Percentiles rank a stretch among this genome's conserved stretches.
Evolutionary conservation across 148 eudicot genomes (phyloP).

Genomic region (Cornus suecica): DNA sequence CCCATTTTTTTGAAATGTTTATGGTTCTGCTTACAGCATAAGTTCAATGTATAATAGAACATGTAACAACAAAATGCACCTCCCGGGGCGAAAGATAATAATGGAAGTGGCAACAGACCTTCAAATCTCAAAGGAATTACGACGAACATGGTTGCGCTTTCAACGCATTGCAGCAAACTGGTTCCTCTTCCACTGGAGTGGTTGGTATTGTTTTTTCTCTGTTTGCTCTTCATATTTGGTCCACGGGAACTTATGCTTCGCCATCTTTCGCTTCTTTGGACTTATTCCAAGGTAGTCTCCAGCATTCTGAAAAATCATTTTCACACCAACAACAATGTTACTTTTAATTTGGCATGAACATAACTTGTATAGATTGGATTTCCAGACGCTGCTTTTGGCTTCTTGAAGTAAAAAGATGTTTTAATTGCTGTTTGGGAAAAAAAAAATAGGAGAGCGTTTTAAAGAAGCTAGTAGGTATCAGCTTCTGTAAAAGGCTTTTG

Average conservation of each 20-base stretch:
- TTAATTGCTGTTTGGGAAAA: too few relatives aligned
- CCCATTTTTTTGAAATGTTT: neutral
- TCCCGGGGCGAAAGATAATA: neutral
- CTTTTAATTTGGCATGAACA: neutral
- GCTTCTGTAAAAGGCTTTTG: too few relatives aligned
- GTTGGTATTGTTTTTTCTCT: slow-evolving; percentile 20
- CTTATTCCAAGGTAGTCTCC: slow-evolving; percentile 49
- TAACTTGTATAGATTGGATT: neutral
- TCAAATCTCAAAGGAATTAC: slow-evolving; percentile 1
- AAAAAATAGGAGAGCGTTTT: too few relatives aligned
- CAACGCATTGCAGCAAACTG: slow-evolving; percentile 42
- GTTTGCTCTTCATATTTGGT: slow-evolving; percentile 27
- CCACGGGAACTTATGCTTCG: slow-evolving; percentile 62
- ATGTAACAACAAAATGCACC: neutral
- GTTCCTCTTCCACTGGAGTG: slow-evolving; percentile 50
- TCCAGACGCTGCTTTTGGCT: too few relatives aligned
- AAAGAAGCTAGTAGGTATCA: too few relatives aligned
- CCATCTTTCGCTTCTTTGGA: slow-evolving; percentile 53
- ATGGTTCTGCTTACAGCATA: neutral
- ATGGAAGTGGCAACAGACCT: neutral
- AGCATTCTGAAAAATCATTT: slow-evolving; percentile 26
- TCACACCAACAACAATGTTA: neutral
- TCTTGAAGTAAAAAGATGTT: too few relatives aligned
- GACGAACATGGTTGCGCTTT: slow-evolving; percentile 4
- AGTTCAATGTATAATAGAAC: neutral